Conservation (phyloP, 176 grass and related monocot species). For the Eragrostis curvula region DNA sequence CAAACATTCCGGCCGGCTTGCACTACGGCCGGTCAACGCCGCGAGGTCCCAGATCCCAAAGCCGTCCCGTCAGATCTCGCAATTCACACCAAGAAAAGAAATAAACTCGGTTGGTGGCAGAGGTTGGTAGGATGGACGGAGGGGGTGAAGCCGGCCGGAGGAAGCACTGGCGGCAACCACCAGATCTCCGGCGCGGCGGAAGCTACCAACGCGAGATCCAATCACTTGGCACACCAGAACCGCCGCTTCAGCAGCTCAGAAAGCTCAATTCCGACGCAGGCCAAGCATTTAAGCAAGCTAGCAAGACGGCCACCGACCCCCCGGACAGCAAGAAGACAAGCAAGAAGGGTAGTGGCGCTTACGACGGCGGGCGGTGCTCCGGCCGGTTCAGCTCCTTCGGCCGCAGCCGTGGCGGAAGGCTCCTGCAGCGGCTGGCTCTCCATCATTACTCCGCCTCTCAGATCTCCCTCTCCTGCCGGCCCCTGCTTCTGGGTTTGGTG, state of each 20-base stretch:
- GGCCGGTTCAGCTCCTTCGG: background rate
- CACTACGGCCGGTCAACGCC: background rate
- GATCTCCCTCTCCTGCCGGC: slow-evolving; percentile 26
- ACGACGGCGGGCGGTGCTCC: slow-evolving; percentile 51
- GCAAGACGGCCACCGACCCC: background rate
- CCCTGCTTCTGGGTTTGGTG: background rate
- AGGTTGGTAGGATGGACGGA: background rate
- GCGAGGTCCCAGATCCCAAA: background rate
- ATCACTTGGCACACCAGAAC: background rate
- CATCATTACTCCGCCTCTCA: slow-evolving; percentile 37
- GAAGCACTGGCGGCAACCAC: background rate
- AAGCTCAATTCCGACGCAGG: background rate
- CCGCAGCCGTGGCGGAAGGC: slow-evolving; percentile 1
- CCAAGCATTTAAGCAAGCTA: background rate
- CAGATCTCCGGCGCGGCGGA: slow-evolving; percentile 3
- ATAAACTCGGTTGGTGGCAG: background rate
- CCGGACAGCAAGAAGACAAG: background rate
- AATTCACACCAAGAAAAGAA: background rate
- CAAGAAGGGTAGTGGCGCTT: background rate
- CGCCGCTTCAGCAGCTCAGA: background rate
- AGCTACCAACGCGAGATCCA: slow-evolving; percentile 12
- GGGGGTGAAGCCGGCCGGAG: background rate
- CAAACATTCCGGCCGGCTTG: background rate
- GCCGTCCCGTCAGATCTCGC: slow-evolving; percentile 22
- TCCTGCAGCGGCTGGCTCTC: slow-evolving; percentile 70